Percentiles rank a stretch among this genome's conserved stretches.
Conservation (phyloP, 768 basidiomycete genomes). For the Cyclocybe aegerita region DNA sequence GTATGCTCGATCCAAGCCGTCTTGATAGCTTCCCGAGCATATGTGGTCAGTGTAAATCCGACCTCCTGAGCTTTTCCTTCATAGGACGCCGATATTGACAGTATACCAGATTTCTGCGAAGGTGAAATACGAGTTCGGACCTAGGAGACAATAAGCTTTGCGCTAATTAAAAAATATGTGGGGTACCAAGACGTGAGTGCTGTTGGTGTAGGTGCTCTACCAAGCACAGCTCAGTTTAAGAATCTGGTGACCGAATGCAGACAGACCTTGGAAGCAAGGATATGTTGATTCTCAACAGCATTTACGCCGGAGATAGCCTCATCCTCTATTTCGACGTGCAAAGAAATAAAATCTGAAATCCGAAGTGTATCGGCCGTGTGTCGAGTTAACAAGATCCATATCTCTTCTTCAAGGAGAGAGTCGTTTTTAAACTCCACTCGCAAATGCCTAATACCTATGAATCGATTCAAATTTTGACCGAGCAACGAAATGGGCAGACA, state of each 20-base stretch:
- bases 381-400: conserved; percentile 82
- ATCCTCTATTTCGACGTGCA: conserved; percentile 54
- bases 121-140: conserved; percentile 33
- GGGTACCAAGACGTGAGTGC: conserved; percentile 46
- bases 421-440: conserved; percentile 31
- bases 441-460: conserved; percentile 40
- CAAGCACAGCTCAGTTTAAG: not conserved
- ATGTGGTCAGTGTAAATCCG: conserved; percentile 69
- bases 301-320: conserved; percentile 23
- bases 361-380: conserved; percentile 66
- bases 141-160: conserved; percentile 20
- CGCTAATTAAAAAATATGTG: not conserved
- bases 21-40: conserved; percentile 35
- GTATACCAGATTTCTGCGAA: conserved; percentile 33
- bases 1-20: conserved; percentile 49
- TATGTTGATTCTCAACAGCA: conserved; percentile 24
- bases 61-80: conserved; percentile 63
- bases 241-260: not conserved
- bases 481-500: not conserved
- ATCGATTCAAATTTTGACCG: not conserved
- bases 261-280: conserved; percentile 38
- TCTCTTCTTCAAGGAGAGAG: conserved; percentile 38
- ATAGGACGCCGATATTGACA: conserved; percentile 65
- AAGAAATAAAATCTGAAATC: conserved; percentile 65
- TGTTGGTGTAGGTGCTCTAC: conserved; percentile 54